Base-by-base conservation (phyloP, 2,329 filamentous ascomycete species). In the Talaromyces sp. region DNA sequence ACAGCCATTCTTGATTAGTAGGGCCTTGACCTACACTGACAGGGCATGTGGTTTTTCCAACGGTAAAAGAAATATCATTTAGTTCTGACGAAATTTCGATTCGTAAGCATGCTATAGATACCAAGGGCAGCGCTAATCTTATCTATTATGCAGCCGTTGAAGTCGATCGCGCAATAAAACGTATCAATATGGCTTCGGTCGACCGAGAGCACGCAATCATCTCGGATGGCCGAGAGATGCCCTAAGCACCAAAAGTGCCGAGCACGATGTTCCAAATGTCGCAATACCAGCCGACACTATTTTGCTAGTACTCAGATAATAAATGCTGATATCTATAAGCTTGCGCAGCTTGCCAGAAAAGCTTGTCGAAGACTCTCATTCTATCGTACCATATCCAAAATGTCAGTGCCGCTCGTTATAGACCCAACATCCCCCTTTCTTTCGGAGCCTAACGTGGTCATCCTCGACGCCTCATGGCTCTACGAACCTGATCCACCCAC, bases 341-440 rank as follows among this genome's bases (percentile, higher is more conserved):
- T 35, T 35, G 33, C 33, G 14, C 33, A 35, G 33, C 9, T 35
- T 35, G 14, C 14, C 9, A 11, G 9, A 35, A 35, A 35, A 1
- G 2, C 4, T 35, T 35, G 31, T 14, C 3, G 6, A 14, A 14
- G 11, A 35, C 4, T 35, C 9, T n/a, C n/a, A 35, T 35, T 11
- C 9, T 11, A 7, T 12, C 4, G 14, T 35, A 2, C 3, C 3
- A 35, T 11, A 35, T 35, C 33, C 33, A 55, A 55, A 5, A 55
- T 55, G 52, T 9, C 52, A 55, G 52, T 55, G 28, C 52, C 52
- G 33, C 52, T 55, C n/a, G 37, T 55, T 35, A 55, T 55, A 55
- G 33, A 55, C 18, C 52, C 52, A 39, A 55, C 52, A 25, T 55
- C 52, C 31, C 16, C 52, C 37, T 12, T 55, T 31, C 52, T 55